These are phyloP conservation scores for Colletotrichum coccodes DNA, from an alignment of 2,329 filamentous ascomycete species.

Conservation along the genomic window DNA sequence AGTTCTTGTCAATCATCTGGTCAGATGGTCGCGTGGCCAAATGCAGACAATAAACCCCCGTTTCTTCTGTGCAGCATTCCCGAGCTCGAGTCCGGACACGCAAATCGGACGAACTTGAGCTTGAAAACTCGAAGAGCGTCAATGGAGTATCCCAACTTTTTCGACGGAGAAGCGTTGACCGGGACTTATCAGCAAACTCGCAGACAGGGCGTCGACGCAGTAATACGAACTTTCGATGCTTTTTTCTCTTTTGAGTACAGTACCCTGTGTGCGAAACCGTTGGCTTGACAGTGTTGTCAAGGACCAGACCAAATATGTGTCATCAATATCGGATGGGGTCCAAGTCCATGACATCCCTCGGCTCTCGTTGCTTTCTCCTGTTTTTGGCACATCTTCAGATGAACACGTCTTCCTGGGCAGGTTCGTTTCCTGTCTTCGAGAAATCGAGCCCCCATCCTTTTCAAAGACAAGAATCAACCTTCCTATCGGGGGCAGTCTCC, in stretches of 20 bases:
- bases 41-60: background rate
- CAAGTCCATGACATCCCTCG: background rate
- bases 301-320: constrained; percentile 21
- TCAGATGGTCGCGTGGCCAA: constrained; percentile 6
- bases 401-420: background rate
- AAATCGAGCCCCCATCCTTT: background rate
- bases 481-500: background rate
- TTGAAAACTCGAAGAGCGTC: constrained; percentile 12
- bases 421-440: constrained; percentile 13
- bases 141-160: constrained; percentile 2
- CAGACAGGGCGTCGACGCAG: constrained; percentile 21
- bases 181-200: background rate
- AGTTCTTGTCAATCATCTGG: background rate
- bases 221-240: constrained; percentile 27
- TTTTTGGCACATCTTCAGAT: constrained; percentile 23
- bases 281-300: background rate
- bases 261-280: constrained; percentile 19
- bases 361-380: constrained; percentile 31
- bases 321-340: constrained; percentile 26
- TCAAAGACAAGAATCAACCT: background rate
- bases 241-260: constrained; percentile 23
- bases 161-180: background rate
- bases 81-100: constrained; percentile 17
- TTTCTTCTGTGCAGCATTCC: constrained; percentile 20
- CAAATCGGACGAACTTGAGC: constrained; percentile 26